These are phyloP conservation scores for Leccinum pachyderme DNA, from an alignment of 1,284 basidiomycete genomes.

Conservation along the genomic window DNA sequence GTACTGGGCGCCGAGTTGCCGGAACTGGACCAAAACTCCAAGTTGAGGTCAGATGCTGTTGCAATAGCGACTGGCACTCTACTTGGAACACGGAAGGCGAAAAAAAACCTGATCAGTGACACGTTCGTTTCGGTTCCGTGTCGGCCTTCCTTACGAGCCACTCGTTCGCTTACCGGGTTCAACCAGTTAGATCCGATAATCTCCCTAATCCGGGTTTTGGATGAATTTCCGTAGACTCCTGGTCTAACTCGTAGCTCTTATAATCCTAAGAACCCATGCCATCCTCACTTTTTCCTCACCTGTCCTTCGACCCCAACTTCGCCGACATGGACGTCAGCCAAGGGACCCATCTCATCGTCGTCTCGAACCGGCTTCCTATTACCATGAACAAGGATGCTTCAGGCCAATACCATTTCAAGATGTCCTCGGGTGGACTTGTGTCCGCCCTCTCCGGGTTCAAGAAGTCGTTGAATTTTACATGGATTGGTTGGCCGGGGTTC, in stretches of 20 bases:
- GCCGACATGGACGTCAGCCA: slow-evolving; percentile 39
- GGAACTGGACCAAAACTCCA: no score
- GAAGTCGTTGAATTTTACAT: slow-evolving; percentile 93
- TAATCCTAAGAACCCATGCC: slow-evolving; percentile 26
- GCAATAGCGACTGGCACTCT: no score
- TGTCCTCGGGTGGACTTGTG: slow-evolving; percentile 94
- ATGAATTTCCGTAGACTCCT: slow-evolving; percentile 19
- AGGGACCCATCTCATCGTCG: slow-evolving; percentile 83
- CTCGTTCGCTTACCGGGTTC: slow-evolving; percentile 4
- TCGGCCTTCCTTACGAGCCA: slow-evolving; percentile 1
- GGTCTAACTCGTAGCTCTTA: slow-evolving; percentile 27
- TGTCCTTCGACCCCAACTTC: slow-evolving; percentile 34
- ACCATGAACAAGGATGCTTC: slow-evolving; percentile 86
- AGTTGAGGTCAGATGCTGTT: no score
- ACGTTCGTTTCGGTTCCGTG: slow-evolving; percentile 13
- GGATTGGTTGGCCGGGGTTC: slow-evolving; percentile 93
- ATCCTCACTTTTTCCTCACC: slow-evolving; percentile 27
- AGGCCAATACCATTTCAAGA: slow-evolving; percentile 95
- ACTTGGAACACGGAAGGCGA: not conserved
- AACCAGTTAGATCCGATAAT: slow-evolving; percentile 31
- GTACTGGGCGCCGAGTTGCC: slow-evolving; percentile 9
- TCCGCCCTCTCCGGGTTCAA: slow-evolving; percentile 95
- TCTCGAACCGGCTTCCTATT: slow-evolving; percentile 92
- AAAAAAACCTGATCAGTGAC: not conserved
- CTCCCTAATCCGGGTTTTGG: slow-evolving; percentile 31